phyloP scores from a whole-genome alignment of 495 filamentous ascomycete species.

The Neurospora terricola region DNA sequence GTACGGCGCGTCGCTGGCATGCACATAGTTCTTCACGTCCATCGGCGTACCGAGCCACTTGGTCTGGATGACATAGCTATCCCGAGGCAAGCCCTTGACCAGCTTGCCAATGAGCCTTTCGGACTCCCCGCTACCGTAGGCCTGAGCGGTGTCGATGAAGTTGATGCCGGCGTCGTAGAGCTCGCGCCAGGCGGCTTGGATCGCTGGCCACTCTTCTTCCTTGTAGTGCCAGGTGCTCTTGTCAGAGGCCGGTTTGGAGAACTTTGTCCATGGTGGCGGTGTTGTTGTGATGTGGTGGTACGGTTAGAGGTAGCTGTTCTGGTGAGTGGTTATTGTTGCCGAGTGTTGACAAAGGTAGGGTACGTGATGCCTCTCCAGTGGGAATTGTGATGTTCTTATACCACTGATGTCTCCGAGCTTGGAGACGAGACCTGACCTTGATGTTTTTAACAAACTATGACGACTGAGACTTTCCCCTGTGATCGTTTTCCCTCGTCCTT shows the following conservation, averaged over 20 bases:
- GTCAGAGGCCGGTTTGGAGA: slow-evolving; percentile 31
- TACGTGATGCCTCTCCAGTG: not conserved
- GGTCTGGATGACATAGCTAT: slow-evolving; percentile 9
- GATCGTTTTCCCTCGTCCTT: not conserved
- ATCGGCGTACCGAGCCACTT: not conserved
- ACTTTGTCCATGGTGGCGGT: slow-evolving; percentile 6
- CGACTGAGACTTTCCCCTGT: not conserved
- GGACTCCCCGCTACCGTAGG: slow-evolving; percentile 30
- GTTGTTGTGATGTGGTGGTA: not conserved
- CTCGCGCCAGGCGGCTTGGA: slow-evolving; percentile 27
- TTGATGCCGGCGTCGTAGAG: slow-evolving; percentile 21
- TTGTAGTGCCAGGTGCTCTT: slow-evolving; percentile 30
- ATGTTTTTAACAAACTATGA: not conserved
- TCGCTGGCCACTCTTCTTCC: slow-evolving; percentile 19
- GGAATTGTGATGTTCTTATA: not conserved
- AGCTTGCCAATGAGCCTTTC: slow-evolving; percentile 28
- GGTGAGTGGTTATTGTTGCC: not conserved
- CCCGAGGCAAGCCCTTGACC: slow-evolving; percentile 23
- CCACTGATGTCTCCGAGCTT: not conserved
- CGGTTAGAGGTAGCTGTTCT: not conserved
- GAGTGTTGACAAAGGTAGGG: not conserved
- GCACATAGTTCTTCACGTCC: not conserved
- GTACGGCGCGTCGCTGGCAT: not conserved
- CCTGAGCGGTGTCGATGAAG: slow-evolving; percentile 33
- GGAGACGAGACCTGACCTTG: not conserved